Evolutionary conservation across 352 stramenopile genomes (phyloP), one percentile per base, ranked within the genome.

Genomic region (Globisporangium lucens): DNA sequence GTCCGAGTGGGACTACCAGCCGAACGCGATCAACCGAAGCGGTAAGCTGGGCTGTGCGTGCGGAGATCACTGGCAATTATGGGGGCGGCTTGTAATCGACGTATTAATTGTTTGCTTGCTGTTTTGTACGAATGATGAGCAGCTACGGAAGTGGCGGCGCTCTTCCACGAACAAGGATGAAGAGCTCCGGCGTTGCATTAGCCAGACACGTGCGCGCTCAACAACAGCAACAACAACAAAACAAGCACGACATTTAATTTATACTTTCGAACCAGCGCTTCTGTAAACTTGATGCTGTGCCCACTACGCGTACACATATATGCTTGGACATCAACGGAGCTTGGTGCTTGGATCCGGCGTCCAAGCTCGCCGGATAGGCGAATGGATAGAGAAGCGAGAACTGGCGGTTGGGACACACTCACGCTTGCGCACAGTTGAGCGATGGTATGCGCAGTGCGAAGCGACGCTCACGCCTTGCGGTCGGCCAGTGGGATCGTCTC

Each of bases 1-100:
- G 24, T 89, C 77, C 24, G 75, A 90, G 55, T 92, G 84, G 84
- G 64, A 67, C 13, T 90, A 90, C 73, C 46, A 65, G n/a, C 73
- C 77, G 9, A 75, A 83, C 46, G 72, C 70, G 38, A 67, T 83
- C 47, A 67, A 49, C 4, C 78, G 84, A 66, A 80, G 78, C 57
- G 72, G 83, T 91, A 79, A 61, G 10, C 15, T 33, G 30, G 5
- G 30, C 30, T 33, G 5, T 33, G 30, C 2, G 5, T 33, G 7
- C n/a, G 47, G 2, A 52, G n/a, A 38, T 29, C 4, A 24, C 2
- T n/a, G 15, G 0, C 22, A 24, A 35, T 47, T 33, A 22, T 7
- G 29, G 68, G 33, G 68, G 20, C 24, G 65, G 41, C 22, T n/a
- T 20, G 29, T 61, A 24, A 57, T n/a, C 36, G 24, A 13, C 7